Evolutionary conservation across 371 early-diverging fungal species (phyloP), one percentile per base, ranked within the genome.

Genomic region (Mortierella sp.): DNA sequence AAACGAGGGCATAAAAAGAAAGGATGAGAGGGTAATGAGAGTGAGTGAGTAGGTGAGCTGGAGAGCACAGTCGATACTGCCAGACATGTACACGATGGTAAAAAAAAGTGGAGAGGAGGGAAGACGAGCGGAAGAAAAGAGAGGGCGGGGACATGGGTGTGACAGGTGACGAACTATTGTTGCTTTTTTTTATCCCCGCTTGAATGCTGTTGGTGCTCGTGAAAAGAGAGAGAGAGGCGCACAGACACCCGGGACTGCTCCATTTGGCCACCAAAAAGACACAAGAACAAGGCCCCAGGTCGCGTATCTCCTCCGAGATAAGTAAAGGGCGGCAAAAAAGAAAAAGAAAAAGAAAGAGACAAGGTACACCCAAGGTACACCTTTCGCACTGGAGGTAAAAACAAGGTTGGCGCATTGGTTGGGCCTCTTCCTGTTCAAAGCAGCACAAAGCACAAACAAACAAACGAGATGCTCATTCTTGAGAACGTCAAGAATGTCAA

Each of bases 231-330:
- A 70, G 26, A n/a, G 16, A 16, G 46, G 48, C 31, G 44, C 71
- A 48, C 44, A 46, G 71, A 71, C 46, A 71, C 14, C 40, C 67
- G 67, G 67, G 67, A 67, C 67, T 67, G 67, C 67, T 67, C 67
- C 67, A 67, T 67, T 67, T 40, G 67, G 67, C 67, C 67, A 67
- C 67, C 67, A 67, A 67, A 61, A 40, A 21, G 43, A 40, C 2
- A 19, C 21, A 37, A 26, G 50, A 71, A 34, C 28, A 40, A n/a
- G 72, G 72, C 53, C 51, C 53, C 67, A 67, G 67, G 67, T 37
- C 67, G 67, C 40, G 67, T 40, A 67, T 40, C 67, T 11, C 14
- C 24, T 67, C 37, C 67, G 24, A 61, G 61, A 61, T 61, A 31
- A 34, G 61, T 19, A 19, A 16, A 31, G 61, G 34, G 14, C 43